A percentile compares a stretch with the other conserved stretches of the same genome.
phyloP scores from a whole-genome alignment of 1,284 basidiomycete species.

The Apiotrichum brassicae region DNA sequence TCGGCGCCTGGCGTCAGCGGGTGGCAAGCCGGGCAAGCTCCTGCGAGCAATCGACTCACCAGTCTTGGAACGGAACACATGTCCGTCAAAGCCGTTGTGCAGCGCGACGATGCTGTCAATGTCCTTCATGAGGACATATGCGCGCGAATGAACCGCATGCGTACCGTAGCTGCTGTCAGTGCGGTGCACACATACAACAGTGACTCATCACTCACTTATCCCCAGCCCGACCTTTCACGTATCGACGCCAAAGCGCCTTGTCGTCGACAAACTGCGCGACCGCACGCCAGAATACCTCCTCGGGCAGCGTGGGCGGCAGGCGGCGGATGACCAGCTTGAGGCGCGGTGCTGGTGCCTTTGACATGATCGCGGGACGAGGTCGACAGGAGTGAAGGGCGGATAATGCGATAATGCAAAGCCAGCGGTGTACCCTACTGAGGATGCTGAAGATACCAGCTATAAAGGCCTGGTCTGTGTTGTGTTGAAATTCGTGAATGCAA shows the following conservation, averaged over 20 bases:
- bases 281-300: constrained; percentile 86
- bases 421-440: too few relatives aligned
- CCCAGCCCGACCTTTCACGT: constrained; percentile 61
- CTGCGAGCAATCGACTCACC: constrained; percentile 54
- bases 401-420: not conserved
- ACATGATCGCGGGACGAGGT: not conserved
- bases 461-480: too few relatives aligned
- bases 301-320: constrained; percentile 85
- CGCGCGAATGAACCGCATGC: constrained; percentile 76
- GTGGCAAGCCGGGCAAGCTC: too few relatives aligned
- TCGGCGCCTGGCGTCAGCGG: constrained; percentile 89
- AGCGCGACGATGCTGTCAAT: constrained; percentile 68
- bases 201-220: constrained; percentile 55
- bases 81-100: constrained; percentile 80
- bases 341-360: constrained; percentile 42
- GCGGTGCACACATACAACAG: not conserved
- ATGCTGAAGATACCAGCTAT: too few relatives aligned
- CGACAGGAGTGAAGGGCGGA: not conserved
- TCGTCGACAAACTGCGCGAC: constrained; percentile 79
- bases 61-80: constrained; percentile 82
- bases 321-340: constrained; percentile 84
- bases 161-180: constrained; percentile 54
- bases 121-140: constrained; percentile 82
- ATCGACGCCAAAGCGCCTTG: constrained; percentile 61
- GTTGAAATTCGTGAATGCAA: too few relatives aligned